These are phyloP conservation scores for Annona cherimola DNA, from an alignment of 164 flowering plant species.

Conservation along the genomic window DNA sequence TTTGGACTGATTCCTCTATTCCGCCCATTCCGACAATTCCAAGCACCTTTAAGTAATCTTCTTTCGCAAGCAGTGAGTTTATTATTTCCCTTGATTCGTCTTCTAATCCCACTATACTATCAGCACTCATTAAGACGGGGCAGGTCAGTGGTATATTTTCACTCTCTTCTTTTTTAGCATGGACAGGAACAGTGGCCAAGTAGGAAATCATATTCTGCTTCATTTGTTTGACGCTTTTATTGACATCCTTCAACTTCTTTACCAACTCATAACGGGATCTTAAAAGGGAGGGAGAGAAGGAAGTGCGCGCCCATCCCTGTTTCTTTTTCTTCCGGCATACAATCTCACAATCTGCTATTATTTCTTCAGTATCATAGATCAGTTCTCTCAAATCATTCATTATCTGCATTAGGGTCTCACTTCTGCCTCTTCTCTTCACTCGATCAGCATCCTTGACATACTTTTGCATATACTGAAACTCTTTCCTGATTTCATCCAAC, in stretches of 20 bases:
- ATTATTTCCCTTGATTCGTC: background rate
- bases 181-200: background rate
- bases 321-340: background rate
- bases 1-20: background rate
- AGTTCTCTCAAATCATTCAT: background rate
- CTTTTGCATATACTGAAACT: background rate
- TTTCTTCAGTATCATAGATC: background rate
- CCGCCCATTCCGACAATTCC: background rate
- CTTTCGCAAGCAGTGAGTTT: background rate
- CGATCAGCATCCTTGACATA: background rate
- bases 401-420: background rate
- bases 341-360: background rate
- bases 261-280: background rate
- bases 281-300: background rate
- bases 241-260: background rate
- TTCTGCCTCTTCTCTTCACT: background rate
- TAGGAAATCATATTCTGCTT: background rate
- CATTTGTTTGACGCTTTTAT: background rate
- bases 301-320: background rate
- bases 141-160: background rate
- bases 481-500: background rate
- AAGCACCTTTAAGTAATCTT: background rate
- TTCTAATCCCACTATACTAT: background rate
- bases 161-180: background rate
- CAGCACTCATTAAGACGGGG: background rate